Conservation (phyloP, 805 yeast genomes). For the Candida nonsorbophila region DNA sequence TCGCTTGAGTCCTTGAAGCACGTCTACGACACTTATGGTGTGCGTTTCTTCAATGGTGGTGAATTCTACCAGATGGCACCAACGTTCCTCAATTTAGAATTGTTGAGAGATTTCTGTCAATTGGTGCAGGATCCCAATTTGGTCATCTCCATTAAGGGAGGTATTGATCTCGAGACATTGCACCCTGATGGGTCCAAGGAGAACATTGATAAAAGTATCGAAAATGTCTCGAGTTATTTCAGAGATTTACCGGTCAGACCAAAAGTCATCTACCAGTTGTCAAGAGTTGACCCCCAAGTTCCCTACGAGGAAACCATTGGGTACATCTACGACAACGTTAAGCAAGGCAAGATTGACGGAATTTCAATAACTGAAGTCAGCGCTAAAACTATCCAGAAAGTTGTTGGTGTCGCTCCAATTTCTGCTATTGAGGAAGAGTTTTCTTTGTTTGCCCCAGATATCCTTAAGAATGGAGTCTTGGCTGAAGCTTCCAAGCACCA, state of each 20-base stretch:
- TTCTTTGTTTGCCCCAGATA: slow-evolving; percentile 61
- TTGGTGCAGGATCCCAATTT: slow-evolving; percentile 27
- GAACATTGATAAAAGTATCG: slow-evolving; percentile 44
- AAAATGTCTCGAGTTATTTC: slow-evolving; percentile 28
- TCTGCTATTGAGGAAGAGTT: slow-evolving; percentile 73
- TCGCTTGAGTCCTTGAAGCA: slow-evolving; percentile 49
- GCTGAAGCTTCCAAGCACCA: slow-evolving; percentile 49
- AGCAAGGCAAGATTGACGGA: slow-evolving; percentile 60
- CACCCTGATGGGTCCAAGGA: slow-evolving; percentile 49
- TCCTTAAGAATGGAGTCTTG: slow-evolving; percentile 57
- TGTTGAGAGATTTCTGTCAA: not conserved
- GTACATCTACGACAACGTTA: slow-evolving; percentile 51
- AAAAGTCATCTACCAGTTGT: slow-evolving; percentile 53
- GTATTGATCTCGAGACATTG: slow-evolving; percentile 26
- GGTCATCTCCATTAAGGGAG: slow-evolving; percentile 65
- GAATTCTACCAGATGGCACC: slow-evolving; percentile 53
- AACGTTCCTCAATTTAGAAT: not conserved
- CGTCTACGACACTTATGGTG: slow-evolving; percentile 41
- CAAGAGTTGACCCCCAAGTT: slow-evolving; percentile 58
- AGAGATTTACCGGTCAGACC: slow-evolving; percentile 17
- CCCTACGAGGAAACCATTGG: slow-evolving; percentile 57
- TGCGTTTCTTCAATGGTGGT: slow-evolving; percentile 62
- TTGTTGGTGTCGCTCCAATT: slow-evolving; percentile 50
- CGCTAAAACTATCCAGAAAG: slow-evolving; percentile 54
- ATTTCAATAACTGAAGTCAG: slow-evolving; percentile 71